Base-by-base conservation (phyloP, 768 basidiomycete genomes). In the Termitomyces titanicus region DNA sequence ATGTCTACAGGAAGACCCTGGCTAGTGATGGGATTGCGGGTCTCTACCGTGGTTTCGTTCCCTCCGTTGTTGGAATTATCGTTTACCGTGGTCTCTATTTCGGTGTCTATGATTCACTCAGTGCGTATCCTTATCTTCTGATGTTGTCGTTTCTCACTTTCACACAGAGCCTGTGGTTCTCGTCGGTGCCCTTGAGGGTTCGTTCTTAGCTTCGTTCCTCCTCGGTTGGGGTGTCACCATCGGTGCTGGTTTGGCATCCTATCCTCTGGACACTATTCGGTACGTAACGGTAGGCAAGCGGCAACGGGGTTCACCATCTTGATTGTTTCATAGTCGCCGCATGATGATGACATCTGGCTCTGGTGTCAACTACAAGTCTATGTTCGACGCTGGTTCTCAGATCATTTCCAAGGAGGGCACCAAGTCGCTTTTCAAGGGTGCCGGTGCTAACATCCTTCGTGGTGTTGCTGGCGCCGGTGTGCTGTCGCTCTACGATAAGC, bases 341-440 rank as follows among this genome's bases (percentile, higher is more conserved):
- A 99, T 99, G 97, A 99, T 99, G 97, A 98, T 98, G 96, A 98
- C 96, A 29, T 98, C 96, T 25, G 97, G 96, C 66, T 88, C 85
- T 67, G 83, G 84, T 66, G 85, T 89, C 58, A 94, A 98, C 87
- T 98, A 98, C 88, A 96, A 95, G 83, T 92, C 91, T 65, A 98
- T 98, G 94, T 89, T 96, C 74, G 95, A 98, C 69, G 95, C 95
- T 70, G 93, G 86, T 59, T 82, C 89, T 25, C 93, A 75, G 76
- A 98, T 99, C 69, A 70, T 98, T 65, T 85, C 86, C 71, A 96
- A 96, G 82, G 97, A 99, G 80, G 97, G 97, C 66, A 74, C 79
- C 55, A 90, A 88, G 75, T 98, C 96, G 8, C 83, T 98, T 70
- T 98, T 98, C 89, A 97, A 98, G 88, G 95, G 96, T 81, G 95